Evolutionary conservation across 768 basidiomycete genomes (phyloP).

Genomic region (Tulasnella sp.): DNA sequence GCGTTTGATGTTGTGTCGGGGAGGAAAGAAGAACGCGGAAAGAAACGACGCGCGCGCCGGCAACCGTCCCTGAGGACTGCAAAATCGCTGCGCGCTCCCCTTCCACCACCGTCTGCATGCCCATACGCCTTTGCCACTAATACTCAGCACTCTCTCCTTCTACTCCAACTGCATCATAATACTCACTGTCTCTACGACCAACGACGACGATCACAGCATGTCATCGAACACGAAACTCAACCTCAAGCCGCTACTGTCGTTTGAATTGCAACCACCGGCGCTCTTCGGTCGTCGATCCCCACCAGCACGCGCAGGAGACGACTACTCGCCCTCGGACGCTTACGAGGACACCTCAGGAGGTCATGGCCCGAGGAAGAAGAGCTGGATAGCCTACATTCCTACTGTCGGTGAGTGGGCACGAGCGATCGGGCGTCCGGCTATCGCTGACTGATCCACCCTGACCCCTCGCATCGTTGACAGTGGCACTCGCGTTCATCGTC

Average conservation of each 20-base stretch:
- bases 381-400: constrained; percentile 3
- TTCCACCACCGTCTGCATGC: not conserved
- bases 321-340: not conserved
- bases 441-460: not conserved
- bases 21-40: not conserved
- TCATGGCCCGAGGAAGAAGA: not conserved
- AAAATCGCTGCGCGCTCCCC: not conserved
- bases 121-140: not conserved
- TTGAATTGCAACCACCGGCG: constrained; percentile 3
- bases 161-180: not conserved
- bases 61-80: not conserved
- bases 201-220: not conserved
- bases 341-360: not conserved
- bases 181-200: not conserved
- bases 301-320: not conserved
- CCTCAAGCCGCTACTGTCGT: not conserved
- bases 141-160: not conserved
- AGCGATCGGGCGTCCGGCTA: not conserved
- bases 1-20: not conserved
- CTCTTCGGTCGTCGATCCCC: not conserved
- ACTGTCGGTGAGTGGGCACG: not conserved
- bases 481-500: not conserved
- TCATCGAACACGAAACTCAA: not conserved
- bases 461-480: not conserved
- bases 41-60: not conserved